A percentile compares a stretch with the other conserved stretches of the same genome.
Evolutionary conservation across 106 monocot species (phyloP).

Genomic region (Amphibolis antarctica): DNA sequence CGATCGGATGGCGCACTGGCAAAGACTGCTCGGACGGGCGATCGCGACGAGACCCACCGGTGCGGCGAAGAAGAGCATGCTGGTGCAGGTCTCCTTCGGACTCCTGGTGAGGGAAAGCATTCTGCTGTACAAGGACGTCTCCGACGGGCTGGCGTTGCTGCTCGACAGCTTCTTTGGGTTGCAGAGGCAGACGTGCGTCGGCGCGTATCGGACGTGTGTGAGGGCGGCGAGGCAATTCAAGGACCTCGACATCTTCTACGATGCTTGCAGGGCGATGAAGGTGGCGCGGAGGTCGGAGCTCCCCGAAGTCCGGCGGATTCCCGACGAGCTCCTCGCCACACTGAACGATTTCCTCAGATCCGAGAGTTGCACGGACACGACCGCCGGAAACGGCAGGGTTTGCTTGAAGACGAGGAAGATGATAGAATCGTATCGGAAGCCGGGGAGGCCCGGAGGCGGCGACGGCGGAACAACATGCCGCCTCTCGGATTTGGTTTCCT

Average conservation of each 20-base stretch:
- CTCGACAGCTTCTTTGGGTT: conserved; percentile 40
- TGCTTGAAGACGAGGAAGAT: no score
- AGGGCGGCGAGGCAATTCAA: conserved; percentile 28
- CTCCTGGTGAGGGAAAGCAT: conserved; percentile 27
- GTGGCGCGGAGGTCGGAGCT: conserved; percentile 34
- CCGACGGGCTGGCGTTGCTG: conserved; percentile 21
- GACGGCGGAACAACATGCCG: no score
- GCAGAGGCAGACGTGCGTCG: not conserved
- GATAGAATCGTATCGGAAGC: no score
- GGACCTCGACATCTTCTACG: conserved; percentile 32
- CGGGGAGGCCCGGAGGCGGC: no score
- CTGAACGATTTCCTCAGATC: conserved; percentile 21
- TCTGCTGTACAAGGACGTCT: conserved; percentile 32
- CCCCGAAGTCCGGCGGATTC: conserved; percentile 41
- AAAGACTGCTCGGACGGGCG: conserved; percentile 26
- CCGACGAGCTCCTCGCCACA: conserved; percentile 23
- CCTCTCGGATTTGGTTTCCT: no score
- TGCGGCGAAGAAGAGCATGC: conserved; percentile 5
- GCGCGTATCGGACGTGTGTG: conserved; percentile 10
- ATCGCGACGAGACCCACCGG: conserved; percentile 34
- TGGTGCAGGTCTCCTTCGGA: conserved; percentile 26
- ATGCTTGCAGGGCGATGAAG: conserved; percentile 25
- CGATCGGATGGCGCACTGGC: conserved; percentile 27
- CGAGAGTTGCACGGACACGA: not conserved
- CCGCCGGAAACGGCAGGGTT: no score